Base-by-base conservation (phyloP, 495 filamentous ascomycete species). In the Neurospora pannonica region DNA sequence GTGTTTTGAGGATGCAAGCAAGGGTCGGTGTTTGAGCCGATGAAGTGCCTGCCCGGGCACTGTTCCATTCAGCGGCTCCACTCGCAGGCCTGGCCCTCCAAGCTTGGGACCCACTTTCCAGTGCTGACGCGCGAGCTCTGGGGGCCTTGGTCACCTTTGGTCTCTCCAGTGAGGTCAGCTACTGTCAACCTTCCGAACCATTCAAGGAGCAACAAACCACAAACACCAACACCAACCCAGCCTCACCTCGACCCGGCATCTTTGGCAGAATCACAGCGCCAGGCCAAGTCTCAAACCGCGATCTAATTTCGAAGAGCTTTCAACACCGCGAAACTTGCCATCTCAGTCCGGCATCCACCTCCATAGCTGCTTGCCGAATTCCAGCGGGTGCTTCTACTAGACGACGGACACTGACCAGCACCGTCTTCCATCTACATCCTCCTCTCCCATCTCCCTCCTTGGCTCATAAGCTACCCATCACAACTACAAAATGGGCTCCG, bases 401-500 rank as follows among this genome's bases (percentile, higher is more conserved):
- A 34, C 54, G 54, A 60, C 48, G 24, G 48, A 31, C 48, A 60
- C 48, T 60, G 21, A 31, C 24, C 46, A 62, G 24, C 48, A 62
- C 28, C 54, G 54, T 62, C 54, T 62, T 62, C 28, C 28, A 62
- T 75, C 40, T 37, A 70, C 72, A 43, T 46, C 39, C 40, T 46
- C 39, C 43, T 38, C 71, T 46, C 72, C 21, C 72, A 36, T 48
- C 67, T 21, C 42, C 42, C 42, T 46, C 42, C 10, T 38, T 38
- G 38, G 38, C 38, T 38, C 38, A 31, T 31, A 31, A 39, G 71
- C 43, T 37, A 67, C 67, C 69, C 73, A 71, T 67, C 38, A 74
- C 71, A 40, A 62, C 73, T 62, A 34, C 54, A 62, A 71, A 70
- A 99, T 99, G 96, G 96, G 95, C 78, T 93, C 94, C 79, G 96